Base-by-base conservation (phyloP, 805 yeast species). In the Ogataea philodendri region DNA sequence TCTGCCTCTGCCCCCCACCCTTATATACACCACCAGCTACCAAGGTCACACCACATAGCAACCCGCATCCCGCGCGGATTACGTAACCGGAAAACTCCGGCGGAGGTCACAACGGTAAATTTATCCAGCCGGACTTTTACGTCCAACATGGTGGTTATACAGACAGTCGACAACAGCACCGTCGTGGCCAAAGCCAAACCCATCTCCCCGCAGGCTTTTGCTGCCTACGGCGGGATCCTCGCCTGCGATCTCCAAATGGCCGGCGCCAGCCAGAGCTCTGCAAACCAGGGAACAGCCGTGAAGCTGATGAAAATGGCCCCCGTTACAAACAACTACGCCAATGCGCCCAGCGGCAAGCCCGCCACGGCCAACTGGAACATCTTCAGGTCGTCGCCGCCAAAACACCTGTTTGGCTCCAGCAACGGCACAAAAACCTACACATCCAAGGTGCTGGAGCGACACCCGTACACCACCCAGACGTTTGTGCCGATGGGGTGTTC, bases 231-330 rank as follows among this genome's bases (percentile, higher is more conserved):
- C 1, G 78, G 85, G 8, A 74, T 88, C 26, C 82, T 93, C 17
- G 84, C 94, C 3, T 26, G 31, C 26, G 75, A 74, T 41, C 84
- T 86, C 49, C 94, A 85, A 58, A 66, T 84, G 18, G 54, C 60
- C 22, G 53, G 70, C 1, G 63, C 69, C 32, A 53, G 59, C 23
- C 57, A 69, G 20, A 55, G 72, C 5, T 62, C 72, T 14, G 97
- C 96, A 4, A 89, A 89, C 61, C 88, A 89, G 54, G 97, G 97
- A n/a, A 89, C 97, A 2, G 97, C 97, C 1, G 66, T 74, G 5
- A 89, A 89, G 51, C 58, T 86, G 29, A 76, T 74, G 44, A 70
- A 80, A 43, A 93, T 88, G 4, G 78, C 93, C 1, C 81, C 86
- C 2, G 67, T 84, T 3, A 61, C 60, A 4, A 81, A 81, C 55